Conservation (phyloP, 2,329 filamentous ascomycete genomes). For the Penicillium rolfsii region DNA sequence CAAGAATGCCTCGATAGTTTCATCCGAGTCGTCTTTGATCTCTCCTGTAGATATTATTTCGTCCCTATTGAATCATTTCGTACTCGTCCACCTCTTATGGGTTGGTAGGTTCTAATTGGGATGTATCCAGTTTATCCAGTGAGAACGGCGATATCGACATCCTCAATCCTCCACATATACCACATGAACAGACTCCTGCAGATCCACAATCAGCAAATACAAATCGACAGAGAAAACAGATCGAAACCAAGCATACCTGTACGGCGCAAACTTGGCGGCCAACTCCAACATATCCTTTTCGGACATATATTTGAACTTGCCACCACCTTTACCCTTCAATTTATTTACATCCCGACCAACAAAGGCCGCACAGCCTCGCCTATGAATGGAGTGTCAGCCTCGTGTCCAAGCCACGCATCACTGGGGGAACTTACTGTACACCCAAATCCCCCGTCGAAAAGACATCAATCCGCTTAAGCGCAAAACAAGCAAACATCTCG, state of each 20-base stretch:
- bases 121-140: constrained; percentile 20
- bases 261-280: constrained; percentile 79
- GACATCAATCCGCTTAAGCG: constrained; percentile 90
- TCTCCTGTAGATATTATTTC: background rate
- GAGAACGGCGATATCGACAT: constrained; percentile 69
- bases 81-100: background rate
- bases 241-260: constrained; percentile 57
- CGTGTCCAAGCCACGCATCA: background rate
- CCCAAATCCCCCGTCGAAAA: constrained; percentile 91
- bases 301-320: constrained; percentile 98
- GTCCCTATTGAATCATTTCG: background rate
- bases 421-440: constrained; percentile 66
- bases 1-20: background rate
- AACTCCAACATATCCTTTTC: constrained; percentile 89
- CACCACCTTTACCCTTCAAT: constrained; percentile 74
- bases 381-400: constrained; percentile 32
- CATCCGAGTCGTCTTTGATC: background rate
- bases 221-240: background rate
- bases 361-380: constrained; percentile 86
- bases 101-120: background rate
- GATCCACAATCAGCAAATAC: background rate
- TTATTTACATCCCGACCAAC: constrained; percentile 80
- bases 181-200: constrained; percentile 88
- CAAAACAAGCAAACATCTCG: constrained; percentile 98
- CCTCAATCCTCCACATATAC: constrained; percentile 92